Percentiles rank a stretch among this genome's conserved stretches.
Conservation (phyloP, 2,329 filamentous ascomycete species). For the Cladorrhinum sp. region DNA sequence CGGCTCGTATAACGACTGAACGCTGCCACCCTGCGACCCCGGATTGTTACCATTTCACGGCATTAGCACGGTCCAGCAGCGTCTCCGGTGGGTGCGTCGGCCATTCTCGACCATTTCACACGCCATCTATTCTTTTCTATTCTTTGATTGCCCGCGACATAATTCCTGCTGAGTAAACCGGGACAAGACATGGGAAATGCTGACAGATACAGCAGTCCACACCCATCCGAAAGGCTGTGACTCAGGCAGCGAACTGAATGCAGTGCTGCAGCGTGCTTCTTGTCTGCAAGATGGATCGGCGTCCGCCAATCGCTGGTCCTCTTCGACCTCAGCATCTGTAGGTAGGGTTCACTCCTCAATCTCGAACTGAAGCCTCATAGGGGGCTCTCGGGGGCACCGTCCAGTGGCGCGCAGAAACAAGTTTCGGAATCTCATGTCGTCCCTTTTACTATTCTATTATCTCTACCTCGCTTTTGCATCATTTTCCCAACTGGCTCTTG, state of each 20-base stretch:
- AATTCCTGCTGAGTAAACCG: neutral
- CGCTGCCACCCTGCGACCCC: neutral
- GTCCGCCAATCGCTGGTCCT: neutral
- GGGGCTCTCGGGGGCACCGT: neutral
- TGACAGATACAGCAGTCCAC: neutral
- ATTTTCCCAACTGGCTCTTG: neutral
- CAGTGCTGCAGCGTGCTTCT: neutral
- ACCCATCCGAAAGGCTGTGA: neutral
- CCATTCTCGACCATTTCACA: neutral
- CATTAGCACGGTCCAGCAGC: neutral
- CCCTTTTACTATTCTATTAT: neutral
- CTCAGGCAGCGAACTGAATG: neutral
- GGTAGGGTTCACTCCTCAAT: neutral
- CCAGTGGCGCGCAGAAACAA: constrained; percentile 2
- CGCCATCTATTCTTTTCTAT: neutral
- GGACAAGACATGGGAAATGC: neutral
- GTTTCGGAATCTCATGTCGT: neutral
- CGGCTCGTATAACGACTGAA: constrained; percentile 18
- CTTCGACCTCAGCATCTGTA: neutral
- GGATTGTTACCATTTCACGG: neutral
- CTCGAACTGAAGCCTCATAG: constrained; percentile 3
- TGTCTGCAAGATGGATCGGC: neutral
- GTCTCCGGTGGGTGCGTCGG: neutral
- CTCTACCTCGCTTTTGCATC: neutral
- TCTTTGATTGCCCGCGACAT: neutral